These are phyloP conservation scores for Serendipita indica DNA, from an alignment of 768 basidiomycete genomes.

Conservation along the genomic window DNA sequence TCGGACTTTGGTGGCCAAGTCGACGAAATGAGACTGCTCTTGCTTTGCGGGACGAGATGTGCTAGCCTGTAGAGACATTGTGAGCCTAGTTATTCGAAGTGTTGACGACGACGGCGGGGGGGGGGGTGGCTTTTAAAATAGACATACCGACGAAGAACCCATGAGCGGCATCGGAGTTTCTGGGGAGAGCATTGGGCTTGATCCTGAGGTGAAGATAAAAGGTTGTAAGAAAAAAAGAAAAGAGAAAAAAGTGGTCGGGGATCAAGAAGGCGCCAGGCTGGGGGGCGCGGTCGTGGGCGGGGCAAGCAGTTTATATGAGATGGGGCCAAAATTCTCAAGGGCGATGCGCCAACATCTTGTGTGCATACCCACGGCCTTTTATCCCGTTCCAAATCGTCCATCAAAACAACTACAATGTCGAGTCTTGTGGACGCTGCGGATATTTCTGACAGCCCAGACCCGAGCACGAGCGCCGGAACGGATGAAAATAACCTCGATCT, in stretches of 20 bases:
- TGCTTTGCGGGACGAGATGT: neutral
- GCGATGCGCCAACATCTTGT: too few species aligned
- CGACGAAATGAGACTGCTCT: neutral
- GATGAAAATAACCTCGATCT: too few species aligned
- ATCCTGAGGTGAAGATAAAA: neutral
- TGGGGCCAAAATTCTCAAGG: too few species aligned
- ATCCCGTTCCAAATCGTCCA: too few species aligned
- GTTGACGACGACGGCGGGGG: neutral
- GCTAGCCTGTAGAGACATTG: neutral
- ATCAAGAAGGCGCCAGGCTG: conserved; percentile 1
- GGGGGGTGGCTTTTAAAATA: neutral
- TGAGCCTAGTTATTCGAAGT: neutral
- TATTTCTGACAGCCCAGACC: too few species aligned
- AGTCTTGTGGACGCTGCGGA: too few species aligned
- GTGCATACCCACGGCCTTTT: too few species aligned
- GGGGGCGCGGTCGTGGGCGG: too few species aligned
- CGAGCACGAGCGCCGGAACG: too few species aligned
- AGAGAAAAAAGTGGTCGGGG: neutral
- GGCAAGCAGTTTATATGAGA: too few species aligned
- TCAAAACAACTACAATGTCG: too few species aligned
- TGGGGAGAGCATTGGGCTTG: neutral
- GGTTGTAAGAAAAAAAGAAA: neutral
- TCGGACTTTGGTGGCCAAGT: neutral
- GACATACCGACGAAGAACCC: neutral
- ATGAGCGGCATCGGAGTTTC: neutral